phyloP scores from a whole-genome alignment of 148 eudicot species.

The Gaultheria prostrata region DNA sequence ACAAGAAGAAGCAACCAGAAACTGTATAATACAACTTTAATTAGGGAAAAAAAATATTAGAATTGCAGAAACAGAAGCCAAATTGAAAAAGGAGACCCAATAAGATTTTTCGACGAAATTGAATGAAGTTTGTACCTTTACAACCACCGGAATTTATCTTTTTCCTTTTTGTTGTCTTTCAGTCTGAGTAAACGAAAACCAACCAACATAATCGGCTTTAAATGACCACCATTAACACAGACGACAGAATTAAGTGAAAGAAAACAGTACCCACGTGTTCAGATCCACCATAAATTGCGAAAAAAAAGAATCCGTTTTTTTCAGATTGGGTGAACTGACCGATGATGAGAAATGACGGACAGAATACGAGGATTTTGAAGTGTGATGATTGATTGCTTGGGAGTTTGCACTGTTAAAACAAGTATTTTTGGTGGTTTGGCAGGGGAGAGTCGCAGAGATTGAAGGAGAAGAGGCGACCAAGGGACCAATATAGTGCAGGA shows the following conservation, averaged over 20 bases:
- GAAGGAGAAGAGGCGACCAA: too few species aligned
- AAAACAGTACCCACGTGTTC: neutral
- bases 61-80: neutral
- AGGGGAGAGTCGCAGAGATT: too few species aligned
- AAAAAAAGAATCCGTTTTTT: neutral
- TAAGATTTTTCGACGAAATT: neutral
- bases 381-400: neutral
- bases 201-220: neutral
- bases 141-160: neutral
- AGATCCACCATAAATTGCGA: neutral
- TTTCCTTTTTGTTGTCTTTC: neutral
- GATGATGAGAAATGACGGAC: neutral
- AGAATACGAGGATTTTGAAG: neutral
- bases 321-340: conserved; percentile 1
- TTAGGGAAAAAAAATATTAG: neutral
- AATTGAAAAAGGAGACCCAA: conserved; percentile 3
- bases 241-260: too few species aligned
- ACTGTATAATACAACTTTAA: neutral
- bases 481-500: too few species aligned
- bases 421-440: neutral
- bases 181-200: neutral
- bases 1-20: neutral
- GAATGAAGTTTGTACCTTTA: neutral
- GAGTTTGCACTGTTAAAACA: neutral
- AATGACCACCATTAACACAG: neutral